Base-by-base conservation (phyloP, 2,329 filamentous ascomycete species). In the Hymenoscyphus fraxineus region DNA sequence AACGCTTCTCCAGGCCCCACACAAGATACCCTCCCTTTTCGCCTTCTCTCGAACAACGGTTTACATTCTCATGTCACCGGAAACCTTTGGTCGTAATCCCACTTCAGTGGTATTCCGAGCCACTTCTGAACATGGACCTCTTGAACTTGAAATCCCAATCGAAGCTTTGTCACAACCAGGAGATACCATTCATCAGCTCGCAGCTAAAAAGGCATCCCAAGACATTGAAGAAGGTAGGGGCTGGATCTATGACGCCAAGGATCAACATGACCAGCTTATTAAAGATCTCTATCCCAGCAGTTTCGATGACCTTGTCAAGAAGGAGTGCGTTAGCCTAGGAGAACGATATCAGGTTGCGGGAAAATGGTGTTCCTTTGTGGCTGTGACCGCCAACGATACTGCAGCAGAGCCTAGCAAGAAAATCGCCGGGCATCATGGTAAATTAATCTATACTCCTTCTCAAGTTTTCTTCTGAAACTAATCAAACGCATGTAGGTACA, bases 301-400 rank as follows among this genome's bases (percentile, higher is more conserved):
- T 3, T 88, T 88, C 72, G 75, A 81, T 13, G 82, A 86, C 58
- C 80, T 92, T 71, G 83, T 87, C 0, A 82, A 89, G 73, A 81
- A 82, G 1, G 89, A 92, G 72, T 88, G 83, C 9, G 86, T 92
- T 0, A 78, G 84, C 0, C 78, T 92, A 0, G 89, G 89, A 0
- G 80, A 87, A 13, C 79, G 81, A 64, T 91, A 85, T 71, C 88
- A 91, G 70, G 83, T 92, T 9, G 84, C 82, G 2, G 85, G 88
- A 1, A 89, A 88, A 72, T 90, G 86, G 83, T 90, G 86, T 71
- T 90, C 88, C 0, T 93, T 92, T 67, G 85, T 92, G 2, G 90
- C 90, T 1, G 80, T 90, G 1, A 80, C 88, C 66, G 77, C 80
- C 9, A 75, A 79, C 60, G 63, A 68, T 1, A n/a, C 51, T 5